Base-by-base conservation (phyloP, 805 yeast species). In the Ogataea dorogensis region DNA sequence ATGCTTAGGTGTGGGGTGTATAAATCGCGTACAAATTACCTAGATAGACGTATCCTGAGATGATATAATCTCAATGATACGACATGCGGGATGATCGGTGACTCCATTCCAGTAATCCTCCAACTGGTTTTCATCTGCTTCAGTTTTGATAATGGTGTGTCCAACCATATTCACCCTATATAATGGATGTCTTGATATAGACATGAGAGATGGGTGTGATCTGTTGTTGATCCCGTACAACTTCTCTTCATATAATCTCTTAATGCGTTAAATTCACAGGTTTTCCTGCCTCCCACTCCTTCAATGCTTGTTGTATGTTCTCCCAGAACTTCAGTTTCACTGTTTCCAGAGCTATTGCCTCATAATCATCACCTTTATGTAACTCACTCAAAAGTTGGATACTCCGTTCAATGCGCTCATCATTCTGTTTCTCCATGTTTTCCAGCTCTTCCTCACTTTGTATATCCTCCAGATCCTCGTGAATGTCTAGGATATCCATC, bases 291-390 rank as follows among this genome's bases (percentile, higher is more conserved):
- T 79, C 82, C 91, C 93, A 82, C 31, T 81, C 87, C 58, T 75
- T 78, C 28, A 88, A 71, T 5, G 86, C 87, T 25, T 72, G 72
- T 31, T 76, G 76, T 21, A 91, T 77, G 54, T 85, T 89, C 31
- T 70, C 68, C 95, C 96, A 88, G 56, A 88, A 91, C 57, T 85
- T 85, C 44, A 91, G 63, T 45, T 74, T 75, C 16, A 87, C 75
- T 1, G 94, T 81, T 42, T 78, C 79, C 36, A 71, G 61, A 33
- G 82, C 78, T 10, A 91, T 82, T 1, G 59, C 51, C 8, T 77
- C 75, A 66, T 78, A 77, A 30, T 80, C 70, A n/a, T 67, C 45
- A 1, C 46, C 41, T 2, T 50, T 49, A 48, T 81, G 76, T 2
- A 81, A 69, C 5, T 58, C 45, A 2, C 68, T 68, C 32, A 91